Percentiles rank a stretch among this genome's conserved stretches.
phyloP scores from a whole-genome alignment of 371 early-diverging fungal genomes.

The Zancudomyces culisetae region DNA sequence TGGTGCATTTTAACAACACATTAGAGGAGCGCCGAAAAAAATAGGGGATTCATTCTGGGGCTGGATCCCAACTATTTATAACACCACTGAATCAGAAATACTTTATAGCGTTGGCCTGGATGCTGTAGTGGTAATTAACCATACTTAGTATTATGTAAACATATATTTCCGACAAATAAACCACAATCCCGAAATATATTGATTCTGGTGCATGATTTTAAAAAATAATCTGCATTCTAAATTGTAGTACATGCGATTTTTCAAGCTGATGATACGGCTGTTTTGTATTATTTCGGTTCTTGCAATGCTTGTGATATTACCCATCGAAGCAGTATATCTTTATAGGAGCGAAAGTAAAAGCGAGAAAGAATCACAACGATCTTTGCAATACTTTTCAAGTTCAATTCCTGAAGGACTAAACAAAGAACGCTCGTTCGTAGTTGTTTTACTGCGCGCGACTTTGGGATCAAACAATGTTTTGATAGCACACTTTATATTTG shows the following conservation, averaged over 20 bases:
- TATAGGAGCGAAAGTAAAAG: neutral
- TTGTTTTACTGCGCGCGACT: conserved; percentile 1
- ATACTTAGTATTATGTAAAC: neutral
- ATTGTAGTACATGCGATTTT: conserved; percentile 12
- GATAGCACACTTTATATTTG: conserved; percentile 21
- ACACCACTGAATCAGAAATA: conserved; percentile 19
- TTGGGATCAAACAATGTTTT: conserved; percentile 17
- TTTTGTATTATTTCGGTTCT: conserved; percentile 9
- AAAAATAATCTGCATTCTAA: too few species aligned
- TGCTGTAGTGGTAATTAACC: conserved; percentile 15
- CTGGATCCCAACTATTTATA: conserved; percentile 16
- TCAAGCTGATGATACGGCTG: conserved; percentile 19
- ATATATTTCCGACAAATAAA: neutral
- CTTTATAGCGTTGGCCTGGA: conserved; percentile 22
- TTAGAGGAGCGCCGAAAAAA: conserved; percentile 12
- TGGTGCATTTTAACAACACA: too few species aligned
- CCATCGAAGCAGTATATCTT: conserved; percentile 10
- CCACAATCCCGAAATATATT: neutral
- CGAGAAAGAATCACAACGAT: neutral
- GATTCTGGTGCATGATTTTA: neutral
- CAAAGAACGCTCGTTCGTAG: neutral
- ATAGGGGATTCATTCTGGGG: conserved; percentile 18
- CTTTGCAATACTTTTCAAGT: conserved; percentile 6
- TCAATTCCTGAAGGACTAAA: conserved; percentile 2
- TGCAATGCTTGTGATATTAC: conserved; percentile 14